phyloP scores from a whole-genome alignment of 1,139 yeast species.

The Sugiyamaella paludigena region DNA sequence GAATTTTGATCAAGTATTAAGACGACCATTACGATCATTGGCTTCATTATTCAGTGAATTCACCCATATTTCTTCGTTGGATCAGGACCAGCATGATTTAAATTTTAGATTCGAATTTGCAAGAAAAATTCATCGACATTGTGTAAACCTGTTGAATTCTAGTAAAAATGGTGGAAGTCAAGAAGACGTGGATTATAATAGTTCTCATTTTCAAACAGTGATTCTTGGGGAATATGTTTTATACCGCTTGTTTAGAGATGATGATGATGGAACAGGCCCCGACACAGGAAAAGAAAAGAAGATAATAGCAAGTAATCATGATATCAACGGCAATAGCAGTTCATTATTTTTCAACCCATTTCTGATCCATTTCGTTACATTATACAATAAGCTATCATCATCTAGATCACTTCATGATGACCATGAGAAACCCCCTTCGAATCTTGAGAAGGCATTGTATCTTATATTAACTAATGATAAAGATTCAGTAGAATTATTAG shows the following conservation, averaged over 20 bases:
- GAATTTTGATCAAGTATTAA: constrained; percentile 5
- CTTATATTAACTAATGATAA: not conserved
- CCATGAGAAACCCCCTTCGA: not conserved
- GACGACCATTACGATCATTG: constrained; percentile 6
- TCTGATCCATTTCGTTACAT: constrained; percentile 15
- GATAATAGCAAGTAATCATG: too few relatives aligned
- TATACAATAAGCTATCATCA: not conserved
- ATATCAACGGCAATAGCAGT: not conserved
- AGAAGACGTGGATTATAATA: not conserved
- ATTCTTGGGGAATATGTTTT: constrained; percentile 6
- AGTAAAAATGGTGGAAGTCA: not conserved
- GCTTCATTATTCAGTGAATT: constrained; percentile 6
- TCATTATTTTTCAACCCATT: constrained; percentile 18
- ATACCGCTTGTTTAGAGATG: constrained; percentile 1
- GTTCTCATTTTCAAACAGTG: constrained; percentile 2
- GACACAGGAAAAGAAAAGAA: too few relatives aligned
- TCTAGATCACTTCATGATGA: not conserved
- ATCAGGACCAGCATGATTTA: not conserved
- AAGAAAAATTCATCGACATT: not conserved
- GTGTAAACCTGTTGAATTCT: not conserved
- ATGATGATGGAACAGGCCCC: not conserved
- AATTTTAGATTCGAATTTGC: constrained; percentile 1
- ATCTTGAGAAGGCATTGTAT: not conserved
- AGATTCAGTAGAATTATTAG: not conserved
- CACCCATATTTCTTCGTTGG: constrained; percentile 1